Evolutionary conservation across 352 stramenopile species (phyloP).

Genomic region (Globisporangium echinulatum): DNA sequence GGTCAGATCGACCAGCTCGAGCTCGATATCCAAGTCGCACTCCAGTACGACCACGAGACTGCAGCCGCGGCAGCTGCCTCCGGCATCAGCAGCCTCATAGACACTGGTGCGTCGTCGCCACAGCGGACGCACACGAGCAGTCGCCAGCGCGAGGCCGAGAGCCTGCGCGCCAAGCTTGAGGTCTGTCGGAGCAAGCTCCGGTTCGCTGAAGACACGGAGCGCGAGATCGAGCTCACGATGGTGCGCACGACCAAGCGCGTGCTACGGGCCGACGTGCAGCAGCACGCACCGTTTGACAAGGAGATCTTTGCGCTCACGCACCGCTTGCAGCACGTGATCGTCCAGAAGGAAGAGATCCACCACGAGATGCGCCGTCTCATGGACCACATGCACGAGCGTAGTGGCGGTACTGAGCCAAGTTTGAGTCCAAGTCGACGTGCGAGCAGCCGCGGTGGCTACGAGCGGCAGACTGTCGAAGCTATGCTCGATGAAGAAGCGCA

Average conservation of each 20-base stretch:
- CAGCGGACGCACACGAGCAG: constrained; percentile 1
- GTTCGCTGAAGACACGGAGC: constrained; percentile 58
- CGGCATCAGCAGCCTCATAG: background rate
- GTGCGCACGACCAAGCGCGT: constrained; percentile 70
- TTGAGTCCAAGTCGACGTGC: background rate
- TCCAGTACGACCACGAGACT: constrained; percentile 14
- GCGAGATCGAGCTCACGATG: constrained; percentile 64
- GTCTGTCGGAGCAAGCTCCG: constrained; percentile 51
- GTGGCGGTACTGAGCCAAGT: background rate
- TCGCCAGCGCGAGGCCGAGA: constrained; percentile 36
- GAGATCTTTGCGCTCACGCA: constrained; percentile 74
- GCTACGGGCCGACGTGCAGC: constrained; percentile 37
- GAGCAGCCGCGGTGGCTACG: background rate
- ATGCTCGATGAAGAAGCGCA: constrained; percentile 13
- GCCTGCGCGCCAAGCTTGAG: constrained; percentile 39
- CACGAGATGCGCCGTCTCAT: constrained; percentile 64
- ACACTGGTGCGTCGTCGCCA: background rate
- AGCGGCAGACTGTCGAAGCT: constrained; percentile 14
- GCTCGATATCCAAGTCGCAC: constrained; percentile 39
- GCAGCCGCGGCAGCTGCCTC: background rate
- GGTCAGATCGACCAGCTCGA: constrained; percentile 52
- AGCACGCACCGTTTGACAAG: constrained; percentile 52
- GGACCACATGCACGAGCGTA: constrained; percentile 22
- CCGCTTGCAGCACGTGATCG: constrained; percentile 66
- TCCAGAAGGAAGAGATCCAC: constrained; percentile 72